Conservation (phyloP, 768 basidiomycete species). For the Sporobolomyces pararoseus region DNA sequence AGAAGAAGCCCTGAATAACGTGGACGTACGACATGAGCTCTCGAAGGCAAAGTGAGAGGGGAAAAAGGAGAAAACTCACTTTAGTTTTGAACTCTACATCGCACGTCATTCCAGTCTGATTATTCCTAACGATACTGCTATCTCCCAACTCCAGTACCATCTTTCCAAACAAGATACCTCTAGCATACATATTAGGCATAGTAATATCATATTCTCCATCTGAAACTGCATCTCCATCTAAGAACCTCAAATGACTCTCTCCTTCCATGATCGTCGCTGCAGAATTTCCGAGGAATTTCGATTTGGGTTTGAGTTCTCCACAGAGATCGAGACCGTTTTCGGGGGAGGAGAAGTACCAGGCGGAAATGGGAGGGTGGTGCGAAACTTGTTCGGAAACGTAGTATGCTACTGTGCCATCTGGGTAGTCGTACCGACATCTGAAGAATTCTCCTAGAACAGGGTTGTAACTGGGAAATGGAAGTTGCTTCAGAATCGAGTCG, state of each 20-base stretch:
- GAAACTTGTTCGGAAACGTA: conserved; percentile 98
- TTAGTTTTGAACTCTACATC: conserved; percentile 98
- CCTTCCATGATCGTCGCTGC: conserved; percentile 86
- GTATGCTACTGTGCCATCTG: conserved; percentile 85
- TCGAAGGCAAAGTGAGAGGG: not conserved
- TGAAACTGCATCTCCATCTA: conserved; percentile 34
- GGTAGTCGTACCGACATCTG: conserved; percentile 88
- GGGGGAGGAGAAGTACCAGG: conserved; percentile 71
- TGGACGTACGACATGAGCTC: not conserved
- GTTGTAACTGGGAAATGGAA: conserved; percentile 65
- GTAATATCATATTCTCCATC: conserved; percentile 73
- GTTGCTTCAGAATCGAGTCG: not conserved
- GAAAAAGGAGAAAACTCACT: conserved; percentile 52
- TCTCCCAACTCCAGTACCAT: conserved; percentile 97
- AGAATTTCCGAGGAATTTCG: conserved; percentile 92
- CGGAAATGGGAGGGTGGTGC: conserved; percentile 77
- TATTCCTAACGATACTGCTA: conserved; percentile 76
- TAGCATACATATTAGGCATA: conserved; percentile 86
- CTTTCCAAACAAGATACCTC: conserved; percentile 55
- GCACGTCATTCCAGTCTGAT: conserved; percentile 65
- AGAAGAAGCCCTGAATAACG: conserved; percentile 82
- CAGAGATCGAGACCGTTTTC: conserved; percentile 78
- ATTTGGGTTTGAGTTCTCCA: conserved; percentile 92
- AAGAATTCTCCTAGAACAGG: conserved; percentile 97
- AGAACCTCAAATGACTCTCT: conserved; percentile 62